A percentile compares a stretch with the other conserved stretches of the same genome.
phyloP scores from a whole-genome alignment of 768 basidiomycete species.

The Scleroderma citrinum region DNA sequence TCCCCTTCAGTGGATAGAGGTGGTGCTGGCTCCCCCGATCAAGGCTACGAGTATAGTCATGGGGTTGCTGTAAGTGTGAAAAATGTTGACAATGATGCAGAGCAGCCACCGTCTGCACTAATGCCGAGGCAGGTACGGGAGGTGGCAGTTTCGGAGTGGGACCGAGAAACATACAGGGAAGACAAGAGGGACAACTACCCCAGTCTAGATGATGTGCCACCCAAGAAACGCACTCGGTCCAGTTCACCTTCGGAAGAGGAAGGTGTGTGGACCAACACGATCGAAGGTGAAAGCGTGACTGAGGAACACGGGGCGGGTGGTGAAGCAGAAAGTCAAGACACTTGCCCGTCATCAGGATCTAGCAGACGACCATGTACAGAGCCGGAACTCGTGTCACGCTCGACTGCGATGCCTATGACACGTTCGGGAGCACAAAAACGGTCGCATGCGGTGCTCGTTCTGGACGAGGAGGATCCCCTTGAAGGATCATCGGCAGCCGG shows the following conservation, averaged over 20 bases:
- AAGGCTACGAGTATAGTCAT: neutral
- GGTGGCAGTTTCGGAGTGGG: neutral
- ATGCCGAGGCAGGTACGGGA: neutral
- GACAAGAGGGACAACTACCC: slow-evolving; percentile 8
- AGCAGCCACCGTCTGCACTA: neutral
- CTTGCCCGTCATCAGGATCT: too few species aligned
- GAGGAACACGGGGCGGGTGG: neutral
- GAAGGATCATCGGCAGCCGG: slow-evolving; percentile 24
- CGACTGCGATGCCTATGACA: neutral
- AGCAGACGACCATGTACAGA: neutral
- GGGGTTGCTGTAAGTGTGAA: neutral
- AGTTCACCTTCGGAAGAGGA: slow-evolving; percentile 37
- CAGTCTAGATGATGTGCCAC: slow-evolving; percentile 24
- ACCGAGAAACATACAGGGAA: neutral
- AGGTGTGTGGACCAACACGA: slow-evolving; percentile 33
- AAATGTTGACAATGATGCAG: neutral
- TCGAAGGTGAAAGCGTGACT: slow-evolving; percentile 29
- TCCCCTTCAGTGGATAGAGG: neutral
- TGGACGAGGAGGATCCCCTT: slow-evolving; percentile 27
- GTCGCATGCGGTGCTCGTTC: slow-evolving; percentile 14
- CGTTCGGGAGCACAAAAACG: slow-evolving; percentile 15
- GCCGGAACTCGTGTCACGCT: neutral
- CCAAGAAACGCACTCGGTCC: slow-evolving; percentile 41
- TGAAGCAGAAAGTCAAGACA: neutral
- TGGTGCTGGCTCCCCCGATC: neutral